phyloP scores from a whole-genome alignment of 306 rosid genomes.

The Casuarina cunninghamiana region DNA sequence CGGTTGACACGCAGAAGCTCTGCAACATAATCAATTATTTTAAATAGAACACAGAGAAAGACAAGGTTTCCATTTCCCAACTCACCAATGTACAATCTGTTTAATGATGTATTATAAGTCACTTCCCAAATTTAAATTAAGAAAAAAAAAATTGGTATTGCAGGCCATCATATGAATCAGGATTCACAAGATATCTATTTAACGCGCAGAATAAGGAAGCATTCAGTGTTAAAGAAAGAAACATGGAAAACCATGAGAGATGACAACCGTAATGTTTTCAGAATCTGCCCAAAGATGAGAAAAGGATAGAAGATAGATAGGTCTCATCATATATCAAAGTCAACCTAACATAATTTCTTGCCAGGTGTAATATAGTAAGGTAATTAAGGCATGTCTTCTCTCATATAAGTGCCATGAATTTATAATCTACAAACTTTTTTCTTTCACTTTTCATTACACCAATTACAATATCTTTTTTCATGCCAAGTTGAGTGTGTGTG shows the following conservation, averaged over 20 bases:
- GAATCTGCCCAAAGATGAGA: background rate
- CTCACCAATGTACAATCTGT: background rate
- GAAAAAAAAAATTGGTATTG: background rate
- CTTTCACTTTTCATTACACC: background rate
- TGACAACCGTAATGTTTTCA: background rate
- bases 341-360: background rate
- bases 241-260: background rate
- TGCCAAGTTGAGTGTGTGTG: background rate
- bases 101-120: background rate
- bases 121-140: background rate
- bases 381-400: background rate
- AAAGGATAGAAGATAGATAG: background rate
- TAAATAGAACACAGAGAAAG: constrained; percentile 26
- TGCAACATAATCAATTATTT: constrained; percentile 42
- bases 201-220: background rate
- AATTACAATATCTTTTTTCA: background rate
- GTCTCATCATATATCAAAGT: background rate
- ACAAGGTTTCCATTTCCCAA: background rate
- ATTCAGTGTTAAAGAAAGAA: background rate
- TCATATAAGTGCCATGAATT: background rate
- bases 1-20: constrained; percentile 83
- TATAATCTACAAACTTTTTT: background rate
- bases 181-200: background rate
- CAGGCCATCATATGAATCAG: background rate
- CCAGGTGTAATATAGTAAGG: background rate